phyloP scores from a whole-genome alignment of 495 filamentous ascomycete species.

The Penicillium cosmopolitanum region DNA sequence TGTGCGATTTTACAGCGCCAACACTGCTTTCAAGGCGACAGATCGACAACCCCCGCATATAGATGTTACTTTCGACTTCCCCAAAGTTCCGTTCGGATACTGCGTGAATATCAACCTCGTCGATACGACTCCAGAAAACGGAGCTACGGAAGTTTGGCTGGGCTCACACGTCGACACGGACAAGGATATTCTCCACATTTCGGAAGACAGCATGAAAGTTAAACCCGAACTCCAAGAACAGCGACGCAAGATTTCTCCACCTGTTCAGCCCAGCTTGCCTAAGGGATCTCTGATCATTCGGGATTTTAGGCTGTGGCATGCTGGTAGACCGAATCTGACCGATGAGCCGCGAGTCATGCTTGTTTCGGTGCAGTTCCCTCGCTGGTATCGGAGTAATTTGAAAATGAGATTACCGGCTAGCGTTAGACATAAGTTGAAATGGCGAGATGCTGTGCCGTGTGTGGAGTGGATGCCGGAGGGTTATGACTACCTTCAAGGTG shows the following conservation, averaged over 20 bases:
- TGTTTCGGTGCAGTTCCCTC: conserved; percentile 35
- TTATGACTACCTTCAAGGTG: conserved; percentile 33
- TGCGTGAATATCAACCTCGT: conserved; percentile 31
- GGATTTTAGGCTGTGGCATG: conserved; percentile 50
- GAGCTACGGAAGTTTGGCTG: conserved; percentile 50
- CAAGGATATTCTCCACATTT: conserved; percentile 26
- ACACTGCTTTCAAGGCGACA: conserved; percentile 49
- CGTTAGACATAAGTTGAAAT: conserved; percentile 24
- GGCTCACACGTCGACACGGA: conserved; percentile 41
- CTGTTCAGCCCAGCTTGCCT: conserved; percentile 40
- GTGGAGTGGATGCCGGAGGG: conserved; percentile 33
- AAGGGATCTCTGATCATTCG: conserved; percentile 46
- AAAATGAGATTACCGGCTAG: conserved; percentile 23
- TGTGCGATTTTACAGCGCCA: conserved; percentile 56
- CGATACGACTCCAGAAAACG: conserved; percentile 35
- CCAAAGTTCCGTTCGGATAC: conserved; percentile 30
- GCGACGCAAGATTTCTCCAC: conserved; percentile 32
- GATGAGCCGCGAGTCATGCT: conserved; percentile 48
- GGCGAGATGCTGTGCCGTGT: conserved; percentile 18
- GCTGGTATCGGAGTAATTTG: conserved; percentile 32
- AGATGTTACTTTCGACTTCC: conserved; percentile 59
- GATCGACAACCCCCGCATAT: conserved; percentile 56
- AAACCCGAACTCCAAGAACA: conserved; percentile 34
- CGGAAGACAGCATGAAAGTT: conserved; percentile 21
- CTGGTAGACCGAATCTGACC: conserved; percentile 47